Percentiles rank a stretch among this genome's conserved stretches.
These are phyloP conservation scores for Verticillium dahliae DNA, from an alignment of 2,329 filamentous ascomycete genomes.

Conservation along the genomic window DNA sequence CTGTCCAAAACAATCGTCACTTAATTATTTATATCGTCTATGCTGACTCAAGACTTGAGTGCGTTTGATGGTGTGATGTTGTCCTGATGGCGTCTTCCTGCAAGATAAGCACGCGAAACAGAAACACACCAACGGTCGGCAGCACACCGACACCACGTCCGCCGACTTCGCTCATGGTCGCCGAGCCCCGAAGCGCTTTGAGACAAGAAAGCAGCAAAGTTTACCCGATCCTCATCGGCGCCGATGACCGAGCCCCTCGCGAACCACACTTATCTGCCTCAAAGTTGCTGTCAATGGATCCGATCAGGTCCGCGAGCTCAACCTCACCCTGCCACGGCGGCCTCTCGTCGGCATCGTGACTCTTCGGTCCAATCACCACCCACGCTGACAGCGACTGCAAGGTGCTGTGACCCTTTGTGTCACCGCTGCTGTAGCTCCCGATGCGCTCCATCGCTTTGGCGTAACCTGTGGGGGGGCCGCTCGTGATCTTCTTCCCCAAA, in stretches of 20 bases:
- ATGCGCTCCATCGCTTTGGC: constrained; percentile 24
- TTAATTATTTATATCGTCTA: not conserved
- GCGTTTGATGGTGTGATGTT: not conserved
- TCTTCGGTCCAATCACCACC: constrained; percentile 29
- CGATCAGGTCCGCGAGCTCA: not conserved
- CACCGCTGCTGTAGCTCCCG: constrained; percentile 7
- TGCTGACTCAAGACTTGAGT: not conserved
- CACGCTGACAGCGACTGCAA: constrained; percentile 29
- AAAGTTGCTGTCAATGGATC: not conserved
- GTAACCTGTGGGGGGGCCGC: constrained; percentile 16
- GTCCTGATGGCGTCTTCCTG: not conserved
- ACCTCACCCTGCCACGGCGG: not conserved
- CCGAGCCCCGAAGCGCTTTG: not conserved
- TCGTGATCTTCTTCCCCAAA: constrained; percentile 17
- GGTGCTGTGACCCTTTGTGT: constrained; percentile 14
- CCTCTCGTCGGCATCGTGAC: constrained; percentile 17
- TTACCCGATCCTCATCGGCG: not conserved
- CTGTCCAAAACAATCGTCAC: not conserved
- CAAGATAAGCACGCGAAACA: constrained; percentile 1
- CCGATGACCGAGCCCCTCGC: not conserved
- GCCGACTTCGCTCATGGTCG: not conserved
- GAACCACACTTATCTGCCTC: not conserved
- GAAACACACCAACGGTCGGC: not conserved
- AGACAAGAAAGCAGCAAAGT: not conserved
- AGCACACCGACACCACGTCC: not conserved